Base-by-base conservation (phyloP, 805 yeast species). In the Candida chilensis region DNA sequence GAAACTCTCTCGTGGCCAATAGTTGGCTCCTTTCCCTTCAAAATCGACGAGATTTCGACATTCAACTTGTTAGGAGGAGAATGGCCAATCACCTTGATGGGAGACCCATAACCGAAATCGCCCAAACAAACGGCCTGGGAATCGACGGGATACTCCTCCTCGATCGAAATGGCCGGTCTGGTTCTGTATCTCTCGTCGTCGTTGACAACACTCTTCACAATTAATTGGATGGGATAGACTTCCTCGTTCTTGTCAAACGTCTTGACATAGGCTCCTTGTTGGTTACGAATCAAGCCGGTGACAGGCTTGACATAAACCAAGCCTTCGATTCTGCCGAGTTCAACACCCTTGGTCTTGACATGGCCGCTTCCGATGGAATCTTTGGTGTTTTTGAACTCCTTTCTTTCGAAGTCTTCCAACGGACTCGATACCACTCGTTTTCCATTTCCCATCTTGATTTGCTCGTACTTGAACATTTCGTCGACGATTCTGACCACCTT, bases 71-170 rank as follows among this genome's bases (percentile, higher is more conserved):
- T 52, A n/a, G 27, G 12, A 16, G 64, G 61, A 18, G 62, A 64
- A 44, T 79, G 73, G 0, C 83, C 90, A 28, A 68, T 69, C 27
- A 83, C 70, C 15, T 61, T 61, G 4, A 86, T 84, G 27, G 82
- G 76, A 4, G 85, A 71, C 32, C 98, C 97, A 49, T 85, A 92
- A 2, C 88, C 94, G 52, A 77, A 75, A 17, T 78, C 85, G 28
- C 96, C 94, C 37, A 92, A 61, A 48, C 84, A 84, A 6, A 90
- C 72, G 17, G 78, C 88, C 30, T 74, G 71, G 1, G 82, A 67
- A 11, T 71, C 78, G 4, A 67, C 32, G 13, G 96, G 96, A 54
- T 70, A 92, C 50, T 90, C 96, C 38, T 83, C 74, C 5, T 74
- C 78, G 34, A 92, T 62, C 5, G 96, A 86, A 21, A 73, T 47